A percentile compares a stretch with the other conserved stretches of the same genome.
phyloP scores from a whole-genome alignment of 2,329 filamentous ascomycete species.

The Cercospora zeina region DNA sequence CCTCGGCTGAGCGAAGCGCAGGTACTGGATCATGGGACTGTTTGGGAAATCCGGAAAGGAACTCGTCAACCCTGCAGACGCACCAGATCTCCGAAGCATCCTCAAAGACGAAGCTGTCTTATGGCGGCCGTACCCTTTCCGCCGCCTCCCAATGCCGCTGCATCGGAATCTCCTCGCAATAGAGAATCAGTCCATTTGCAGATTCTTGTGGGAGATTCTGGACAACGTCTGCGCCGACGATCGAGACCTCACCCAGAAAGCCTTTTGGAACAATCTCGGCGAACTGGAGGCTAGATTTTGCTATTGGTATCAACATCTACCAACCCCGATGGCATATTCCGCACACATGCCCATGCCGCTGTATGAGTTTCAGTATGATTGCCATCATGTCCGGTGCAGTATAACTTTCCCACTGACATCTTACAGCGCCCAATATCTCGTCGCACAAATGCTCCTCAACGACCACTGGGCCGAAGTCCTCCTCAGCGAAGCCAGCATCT shows the following conservation, averaged over 20 bases:
- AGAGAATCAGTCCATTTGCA: background rate
- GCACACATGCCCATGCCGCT: background rate
- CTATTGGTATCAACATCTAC: background rate
- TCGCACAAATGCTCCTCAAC: background rate
- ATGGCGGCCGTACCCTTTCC: background rate
- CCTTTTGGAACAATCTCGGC: background rate
- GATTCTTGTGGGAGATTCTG: background rate
- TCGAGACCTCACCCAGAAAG: background rate
- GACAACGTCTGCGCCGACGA: background rate
- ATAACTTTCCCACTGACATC: background rate
- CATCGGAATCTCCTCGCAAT: background rate
- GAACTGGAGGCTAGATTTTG: background rate
- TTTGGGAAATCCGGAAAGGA: background rate
- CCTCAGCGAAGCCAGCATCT: background rate
- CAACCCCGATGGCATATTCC: background rate
- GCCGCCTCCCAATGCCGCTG: background rate
- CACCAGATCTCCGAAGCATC: background rate
- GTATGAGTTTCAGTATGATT: background rate
- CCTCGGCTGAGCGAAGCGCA: background rate
- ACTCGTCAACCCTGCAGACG: background rate
- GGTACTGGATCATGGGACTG: background rate
- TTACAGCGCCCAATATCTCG: background rate
- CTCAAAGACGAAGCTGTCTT: background rate
- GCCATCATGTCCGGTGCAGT: background rate
- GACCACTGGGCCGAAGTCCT: slow-evolving; percentile 4